phyloP scores from a whole-genome alignment of 2,329 filamentous ascomycete genomes.

The Pseudogymnoascus sp. region DNA sequence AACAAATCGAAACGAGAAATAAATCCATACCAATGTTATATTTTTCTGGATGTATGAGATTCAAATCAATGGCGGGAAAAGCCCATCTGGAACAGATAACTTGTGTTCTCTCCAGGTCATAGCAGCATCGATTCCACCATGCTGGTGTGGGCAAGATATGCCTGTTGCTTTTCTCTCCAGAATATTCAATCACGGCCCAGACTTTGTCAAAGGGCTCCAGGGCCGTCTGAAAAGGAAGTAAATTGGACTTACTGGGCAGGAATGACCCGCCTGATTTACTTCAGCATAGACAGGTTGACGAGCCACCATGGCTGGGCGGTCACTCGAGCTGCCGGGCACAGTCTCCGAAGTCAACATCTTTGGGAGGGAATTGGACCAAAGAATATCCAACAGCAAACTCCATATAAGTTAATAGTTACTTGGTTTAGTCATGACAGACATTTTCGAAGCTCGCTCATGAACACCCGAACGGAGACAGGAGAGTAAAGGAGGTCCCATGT shows the following conservation, averaged over 20 bases:
- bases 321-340: neutral
- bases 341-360: neutral
- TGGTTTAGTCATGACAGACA: neutral
- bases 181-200: neutral
- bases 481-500: neutral
- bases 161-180: neutral
- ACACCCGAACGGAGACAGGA: neutral
- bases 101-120: neutral
- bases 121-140: neutral
- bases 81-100: neutral
- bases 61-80: neutral
- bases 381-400: neutral
- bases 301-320: neutral
- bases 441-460: neutral
- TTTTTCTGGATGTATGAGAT: neutral
- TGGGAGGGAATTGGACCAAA: neutral
- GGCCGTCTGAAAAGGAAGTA: neutral
- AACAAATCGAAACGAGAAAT: neutral
- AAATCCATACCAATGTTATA: neutral
- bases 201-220: neutral
- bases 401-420: neutral
- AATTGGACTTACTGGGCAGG: neutral
- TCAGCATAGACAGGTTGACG: neutral
- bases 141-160: neutral
- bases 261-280: neutral